Base-by-base conservation (phyloP, 208 protist species). In the Wallacemonas sp. region DNA sequence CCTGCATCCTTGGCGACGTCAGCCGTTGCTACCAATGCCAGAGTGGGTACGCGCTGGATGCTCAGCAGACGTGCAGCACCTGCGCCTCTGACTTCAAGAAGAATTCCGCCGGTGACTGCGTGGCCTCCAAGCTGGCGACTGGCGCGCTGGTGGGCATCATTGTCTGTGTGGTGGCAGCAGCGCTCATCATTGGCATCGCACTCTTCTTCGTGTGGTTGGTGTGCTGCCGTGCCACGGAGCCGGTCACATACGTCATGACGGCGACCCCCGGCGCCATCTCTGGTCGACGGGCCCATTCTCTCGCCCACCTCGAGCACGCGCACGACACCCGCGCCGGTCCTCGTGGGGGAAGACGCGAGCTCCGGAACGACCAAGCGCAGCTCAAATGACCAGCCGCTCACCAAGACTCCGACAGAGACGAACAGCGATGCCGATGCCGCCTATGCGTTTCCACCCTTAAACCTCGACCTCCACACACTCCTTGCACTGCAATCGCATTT, bases 221-320 rank as follows among this genome's bases (percentile, higher is more conserved):
- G 25, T 57, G 49, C 28, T 57, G 49, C 25, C 49, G 49, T 5
- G 10, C n/a, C 3, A 22, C n/a, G 4, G 28, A 28, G 26, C 25
- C 49, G 3, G 25, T n/a, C 11, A 57, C 49, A 22, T 33, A 57
- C 18, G 49, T 57, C 49, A 57, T 57, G 49, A 42, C 49, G n/a
- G 28, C n/a, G 11, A 36, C 49, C 4, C n/a, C 1, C 49, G 1
- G 49, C 20, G 49, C 49, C 49, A 22, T 57, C 49, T 12, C n/a
- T 57, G 0, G 25, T 36, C 26, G 4, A 8, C 26, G 49, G 26
- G 10, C 7, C 49, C 49, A 36, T 26, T 22, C 7, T 36, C 8
- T 57, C 49, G 5, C 49, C 49, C 8, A n/a, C 25, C 26, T 11
- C 14, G 4, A 57, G 49, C 26, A 57, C 49, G 4, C 5, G 0